A percentile compares a stretch with the other conserved stretches of the same genome.
phyloP scores from a whole-genome alignment of 1,139 yeast genomes.

The Pichia sp. region DNA sequence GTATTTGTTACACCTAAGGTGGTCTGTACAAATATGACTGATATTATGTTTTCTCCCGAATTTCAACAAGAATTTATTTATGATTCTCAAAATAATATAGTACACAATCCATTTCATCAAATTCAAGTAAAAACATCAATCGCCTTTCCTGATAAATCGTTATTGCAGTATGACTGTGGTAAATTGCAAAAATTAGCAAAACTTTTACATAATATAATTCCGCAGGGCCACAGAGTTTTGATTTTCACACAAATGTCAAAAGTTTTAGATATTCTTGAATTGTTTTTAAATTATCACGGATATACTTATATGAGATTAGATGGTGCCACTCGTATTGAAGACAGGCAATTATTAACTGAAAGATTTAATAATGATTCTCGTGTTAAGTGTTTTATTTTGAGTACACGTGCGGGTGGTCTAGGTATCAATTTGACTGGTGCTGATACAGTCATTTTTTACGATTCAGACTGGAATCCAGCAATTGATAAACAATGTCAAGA shows the following conservation, averaged over 20 bases:
- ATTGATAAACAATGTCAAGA: slow-evolving; percentile 99
- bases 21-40: slow-evolving; percentile 70
- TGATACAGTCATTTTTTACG: slow-evolving; percentile 97
- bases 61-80: slow-evolving; percentile 31
- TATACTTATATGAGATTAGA: slow-evolving; percentile 91
- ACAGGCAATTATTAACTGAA: slow-evolving; percentile 90
- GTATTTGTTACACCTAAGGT: slow-evolving; percentile 87
- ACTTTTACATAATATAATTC: slow-evolving; percentile 68
- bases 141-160: slow-evolving; percentile 92
- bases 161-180: slow-evolving; percentile 94
- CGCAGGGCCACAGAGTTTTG: slow-evolving; percentile 86
- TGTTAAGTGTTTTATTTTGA: slow-evolving; percentile 85
- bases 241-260: slow-evolving; percentile 98
- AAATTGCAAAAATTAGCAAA: slow-evolving; percentile 80
- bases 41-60: slow-evolving; percentile 43
- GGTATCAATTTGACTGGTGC: slow-evolving; percentile 98
- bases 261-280: slow-evolving; percentile 88
- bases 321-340: slow-evolving; percentile 97
- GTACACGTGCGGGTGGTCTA: slow-evolving; percentile 96
- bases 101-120: slow-evolving; percentile 68
- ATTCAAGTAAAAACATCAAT: slow-evolving; percentile 83
- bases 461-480: slow-evolving; percentile 99
- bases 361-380: slow-evolving; percentile 81
- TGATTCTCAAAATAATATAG: slow-evolving; percentile 30
- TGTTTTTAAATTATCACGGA: slow-evolving; percentile 90